Conservation (phyloP, 2,329 filamentous ascomycete species). For the Botrytis byssoidea region DNA sequence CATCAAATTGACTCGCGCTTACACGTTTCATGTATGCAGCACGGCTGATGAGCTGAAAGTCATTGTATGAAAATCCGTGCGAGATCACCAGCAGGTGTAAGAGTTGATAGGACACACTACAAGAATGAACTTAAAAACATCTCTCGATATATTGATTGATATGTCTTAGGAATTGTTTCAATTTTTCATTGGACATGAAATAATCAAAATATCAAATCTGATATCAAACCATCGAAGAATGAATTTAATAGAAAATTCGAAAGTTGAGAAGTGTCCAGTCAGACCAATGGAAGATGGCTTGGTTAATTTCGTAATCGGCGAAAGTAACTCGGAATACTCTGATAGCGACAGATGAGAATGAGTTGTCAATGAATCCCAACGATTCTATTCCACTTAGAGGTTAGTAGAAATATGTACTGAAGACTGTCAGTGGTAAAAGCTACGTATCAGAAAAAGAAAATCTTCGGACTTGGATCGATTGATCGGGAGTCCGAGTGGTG, state of each 20-base stretch:
- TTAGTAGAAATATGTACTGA: background rate
- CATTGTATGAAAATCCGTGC: background rate
- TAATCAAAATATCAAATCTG: no score
- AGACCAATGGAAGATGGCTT: background rate
- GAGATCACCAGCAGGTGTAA: background rate
- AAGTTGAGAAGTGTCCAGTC: no score
- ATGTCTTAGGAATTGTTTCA: no score
- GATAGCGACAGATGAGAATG: background rate
- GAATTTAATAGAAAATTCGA: no score
- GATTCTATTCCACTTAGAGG: background rate
- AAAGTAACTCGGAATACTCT: background rate
- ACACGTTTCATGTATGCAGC: background rate
- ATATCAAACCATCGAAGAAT: no score
- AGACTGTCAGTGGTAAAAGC: background rate
- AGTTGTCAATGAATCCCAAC: background rate
- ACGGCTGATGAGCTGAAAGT: background rate
- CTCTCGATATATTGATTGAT: no score
- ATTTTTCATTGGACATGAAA: no score
- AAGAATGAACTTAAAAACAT: no score
- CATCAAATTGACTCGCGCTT: background rate
- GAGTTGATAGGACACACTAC: no score
- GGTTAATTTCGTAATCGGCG: background rate
- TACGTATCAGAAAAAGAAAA: background rate
- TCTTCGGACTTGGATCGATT: background rate
- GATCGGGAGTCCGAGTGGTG: no score